phyloP scores from a whole-genome alignment of 202 grass and related monocot species.

The Schoenoplectus tabernaemontani region DNA sequence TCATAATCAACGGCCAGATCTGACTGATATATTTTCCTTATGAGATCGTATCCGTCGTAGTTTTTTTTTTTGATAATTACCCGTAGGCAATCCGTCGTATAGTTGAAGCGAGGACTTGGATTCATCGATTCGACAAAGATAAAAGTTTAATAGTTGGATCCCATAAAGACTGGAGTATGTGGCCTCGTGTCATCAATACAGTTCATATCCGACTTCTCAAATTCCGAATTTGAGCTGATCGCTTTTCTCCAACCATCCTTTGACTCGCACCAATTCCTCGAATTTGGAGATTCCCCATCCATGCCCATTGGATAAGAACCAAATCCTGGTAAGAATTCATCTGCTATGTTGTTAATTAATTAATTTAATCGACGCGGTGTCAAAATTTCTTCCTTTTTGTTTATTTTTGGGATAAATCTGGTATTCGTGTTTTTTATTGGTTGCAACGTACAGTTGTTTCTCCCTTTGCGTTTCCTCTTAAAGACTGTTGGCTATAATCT shows the following conservation, averaged over 20 bases:
- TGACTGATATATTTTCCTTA: too few relatives aligned
- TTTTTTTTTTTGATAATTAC: too few relatives aligned
- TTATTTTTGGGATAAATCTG: not conserved
- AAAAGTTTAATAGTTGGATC: not conserved
- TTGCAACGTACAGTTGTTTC: not conserved
- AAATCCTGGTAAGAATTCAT: conserved; percentile 1
- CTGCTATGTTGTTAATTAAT: not conserved
- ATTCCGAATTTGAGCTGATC: not conserved
- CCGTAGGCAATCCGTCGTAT: not conserved
- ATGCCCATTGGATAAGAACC: not conserved
- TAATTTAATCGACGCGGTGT: too few relatives aligned
- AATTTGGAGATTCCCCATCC: not conserved
- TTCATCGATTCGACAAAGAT: not conserved
- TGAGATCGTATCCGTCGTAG: too few relatives aligned
- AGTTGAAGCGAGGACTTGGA: not conserved
- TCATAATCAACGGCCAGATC: too few relatives aligned
- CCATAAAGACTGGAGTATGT: not conserved
- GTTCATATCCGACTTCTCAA: not conserved
- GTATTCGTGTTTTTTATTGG: not conserved
- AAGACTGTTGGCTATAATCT: not conserved
- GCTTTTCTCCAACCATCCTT: not conserved
- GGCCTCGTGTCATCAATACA: not conserved
- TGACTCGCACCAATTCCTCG: not conserved
- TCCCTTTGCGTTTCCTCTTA: not conserved
- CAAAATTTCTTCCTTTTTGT: not conserved